Base-by-base conservation (phyloP, 208 protist genomes). In the Leishmania lainsoni region DNA sequence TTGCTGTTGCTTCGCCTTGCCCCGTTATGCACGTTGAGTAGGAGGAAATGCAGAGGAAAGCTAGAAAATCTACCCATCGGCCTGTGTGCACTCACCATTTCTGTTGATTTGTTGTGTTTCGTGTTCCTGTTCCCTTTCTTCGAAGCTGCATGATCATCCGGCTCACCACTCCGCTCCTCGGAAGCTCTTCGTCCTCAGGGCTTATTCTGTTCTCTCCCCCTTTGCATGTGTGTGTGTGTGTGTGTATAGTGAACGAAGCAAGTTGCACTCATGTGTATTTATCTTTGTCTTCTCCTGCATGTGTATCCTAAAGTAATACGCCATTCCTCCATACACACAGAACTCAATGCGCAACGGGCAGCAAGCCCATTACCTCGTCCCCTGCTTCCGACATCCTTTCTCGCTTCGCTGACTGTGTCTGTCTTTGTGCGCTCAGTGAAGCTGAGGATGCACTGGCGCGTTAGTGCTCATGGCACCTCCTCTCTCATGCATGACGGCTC, bases 41-140 rank as follows among this genome's bases (percentile, higher is more conserved):
- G 61, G 61, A 39, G 29, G 9, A 14, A 68, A 29, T 39, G 39
- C 29, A 10, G 26, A 63, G 58, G 26, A 42, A 6, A 39, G 29
- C 10, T 32, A 29, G 14, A 68, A 17, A 22, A 12, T 39, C 35
- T 39, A 20, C 14, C 39, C 68, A 72, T 39, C 61, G 14, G 3
- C 3, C 14, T 39, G 29, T 29, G 61, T 68, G 12, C 29, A 39
- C 61, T 68, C 61, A 12, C 29, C 39, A 22, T 10, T 59, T 76
- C 22, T 52, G 63, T 54, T 54, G 71, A 52, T 52, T 78, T 22
- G 42, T 16, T 14, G 26, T 45, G 29, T 81, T 79, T 85, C 49
- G 56, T 48, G 39, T 20, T 10, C 17, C 9, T 48, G 3, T 26
- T 63, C 2, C n/a, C 61, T 35, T 39, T 81, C 71, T 76, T 29